These are phyloP conservation scores for Russula brevipes DNA, from an alignment of 768 basidiomycete species.

Conservation along the genomic window DNA sequence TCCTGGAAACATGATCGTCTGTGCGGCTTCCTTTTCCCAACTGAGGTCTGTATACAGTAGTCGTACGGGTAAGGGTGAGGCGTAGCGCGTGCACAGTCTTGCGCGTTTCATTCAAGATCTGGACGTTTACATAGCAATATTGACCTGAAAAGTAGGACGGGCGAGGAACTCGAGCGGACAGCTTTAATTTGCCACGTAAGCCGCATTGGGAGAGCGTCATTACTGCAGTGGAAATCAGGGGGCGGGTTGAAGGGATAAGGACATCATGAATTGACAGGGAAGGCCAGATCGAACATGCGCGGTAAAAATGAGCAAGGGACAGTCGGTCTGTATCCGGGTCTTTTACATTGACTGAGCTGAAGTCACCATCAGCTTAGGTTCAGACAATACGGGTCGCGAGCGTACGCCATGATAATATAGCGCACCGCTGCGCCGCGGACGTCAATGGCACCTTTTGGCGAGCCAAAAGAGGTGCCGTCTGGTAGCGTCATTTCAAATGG, in stretches of 20 bases:
- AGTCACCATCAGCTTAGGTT: not conserved
- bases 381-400: constrained; percentile 23
- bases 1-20: constrained; percentile 44
- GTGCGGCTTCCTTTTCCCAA: constrained; percentile 35
- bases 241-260: constrained; percentile 55
- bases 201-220: constrained; percentile 60
- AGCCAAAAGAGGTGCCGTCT: constrained; percentile 45
- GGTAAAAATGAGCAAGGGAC: constrained; percentile 87
- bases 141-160: constrained; percentile 81
- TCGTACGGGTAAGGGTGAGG: constrained; percentile 59
- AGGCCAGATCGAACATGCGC: constrained; percentile 76
- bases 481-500: constrained; percentile 72
- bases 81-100: constrained; percentile 61
- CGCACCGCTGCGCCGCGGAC: constrained; percentile 58
- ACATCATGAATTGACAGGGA: constrained; percentile 55
- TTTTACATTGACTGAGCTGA: constrained; percentile 71
- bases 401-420: constrained; percentile 78
- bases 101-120: constrained; percentile 61
- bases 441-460: constrained; percentile 52
- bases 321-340: constrained; percentile 52
- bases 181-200: constrained; percentile 41
- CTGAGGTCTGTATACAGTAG: constrained; percentile 58
- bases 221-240: constrained; percentile 52
- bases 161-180: constrained; percentile 66
- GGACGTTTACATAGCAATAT: constrained; percentile 59